A percentile compares a stretch with the other conserved stretches of the same genome.
These are phyloP conservation scores for Xanthoconium separans DNA, from an alignment of 1,284 basidiomycete genomes.

Conservation along the genomic window DNA sequence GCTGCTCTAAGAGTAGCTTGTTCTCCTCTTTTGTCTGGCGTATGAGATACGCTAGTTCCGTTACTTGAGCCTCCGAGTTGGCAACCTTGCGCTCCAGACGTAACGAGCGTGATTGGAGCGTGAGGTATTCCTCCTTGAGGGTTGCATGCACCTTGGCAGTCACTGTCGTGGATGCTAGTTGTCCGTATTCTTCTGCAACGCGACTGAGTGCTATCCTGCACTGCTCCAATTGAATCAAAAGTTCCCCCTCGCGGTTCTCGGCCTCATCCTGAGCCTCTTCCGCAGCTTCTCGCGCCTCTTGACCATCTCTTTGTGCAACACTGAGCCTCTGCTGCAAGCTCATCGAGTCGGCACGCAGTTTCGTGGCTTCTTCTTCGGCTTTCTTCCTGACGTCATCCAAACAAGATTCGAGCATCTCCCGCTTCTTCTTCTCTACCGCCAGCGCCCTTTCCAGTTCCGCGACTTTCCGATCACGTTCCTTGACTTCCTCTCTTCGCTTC, in stretches of 20 bases:
- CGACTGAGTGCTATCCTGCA: constrained; percentile 43
- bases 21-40: constrained; percentile 57
- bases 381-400: constrained; percentile 44
- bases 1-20: constrained; percentile 38
- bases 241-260: constrained; percentile 37
- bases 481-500: constrained; percentile 51
- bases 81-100: constrained; percentile 66
- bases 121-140: constrained; percentile 44
- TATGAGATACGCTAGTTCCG: constrained; percentile 61
- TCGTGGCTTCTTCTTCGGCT: constrained; percentile 41
- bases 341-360: constrained; percentile 35
- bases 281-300: constrained; percentile 33
- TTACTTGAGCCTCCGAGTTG: constrained; percentile 65
- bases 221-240: constrained; percentile 51
- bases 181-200: constrained; percentile 59
- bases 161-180: constrained; percentile 52
- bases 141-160: constrained; percentile 38
- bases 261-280: constrained; percentile 24
- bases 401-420: constrained; percentile 45
- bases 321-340: constrained; percentile 39
- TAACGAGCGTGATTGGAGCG: constrained; percentile 43
- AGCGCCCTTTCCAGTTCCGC: constrained; percentile 56
- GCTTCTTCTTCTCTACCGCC: constrained; percentile 48
- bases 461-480: constrained; percentile 53
- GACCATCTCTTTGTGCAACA: constrained; percentile 22